Conservation (phyloP, 179 eudicot genomes). For the Corrigiola litoralis region DNA sequence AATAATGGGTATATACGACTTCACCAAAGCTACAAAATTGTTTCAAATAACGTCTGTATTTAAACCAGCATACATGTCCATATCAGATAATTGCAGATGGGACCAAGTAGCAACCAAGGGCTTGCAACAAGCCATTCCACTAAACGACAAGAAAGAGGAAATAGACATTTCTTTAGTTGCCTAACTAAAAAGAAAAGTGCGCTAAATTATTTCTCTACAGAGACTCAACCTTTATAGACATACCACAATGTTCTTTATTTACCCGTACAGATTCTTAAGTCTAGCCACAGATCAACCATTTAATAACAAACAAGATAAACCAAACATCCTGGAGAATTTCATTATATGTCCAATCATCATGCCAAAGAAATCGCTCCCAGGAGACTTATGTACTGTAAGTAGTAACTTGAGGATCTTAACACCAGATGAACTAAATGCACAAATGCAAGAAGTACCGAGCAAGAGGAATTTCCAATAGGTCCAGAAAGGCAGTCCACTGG, state of each 20-base stretch:
- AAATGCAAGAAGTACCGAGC: slow-evolving; percentile 49
- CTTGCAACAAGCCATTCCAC: neutral
- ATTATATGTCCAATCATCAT: neutral
- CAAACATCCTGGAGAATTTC: neutral
- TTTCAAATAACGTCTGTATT: too few relatives aligned
- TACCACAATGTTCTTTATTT: neutral
- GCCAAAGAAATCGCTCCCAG: neutral
- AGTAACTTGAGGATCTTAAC: too few relatives aligned
- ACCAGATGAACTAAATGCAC: too few relatives aligned
- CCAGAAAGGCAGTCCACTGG: slow-evolving; percentile 98
- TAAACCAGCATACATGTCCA: neutral
- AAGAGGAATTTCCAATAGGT: slow-evolving; percentile 87
- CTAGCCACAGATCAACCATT: neutral
- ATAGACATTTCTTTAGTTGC: neutral
- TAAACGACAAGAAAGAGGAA: neutral
- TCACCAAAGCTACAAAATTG: too few relatives aligned
- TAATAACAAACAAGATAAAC: neutral
- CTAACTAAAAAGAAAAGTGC: too few relatives aligned
- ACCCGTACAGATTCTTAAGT: neutral
- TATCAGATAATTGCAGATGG: neutral
- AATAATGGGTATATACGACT: too few relatives aligned
- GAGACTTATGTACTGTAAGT: neutral
- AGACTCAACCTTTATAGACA: neutral
- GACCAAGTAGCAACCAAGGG: neutral
- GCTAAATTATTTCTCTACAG: too few relatives aligned